Base-by-base conservation (phyloP, 1,284 basidiomycete genomes). In the Ganoderma meredithae region DNA sequence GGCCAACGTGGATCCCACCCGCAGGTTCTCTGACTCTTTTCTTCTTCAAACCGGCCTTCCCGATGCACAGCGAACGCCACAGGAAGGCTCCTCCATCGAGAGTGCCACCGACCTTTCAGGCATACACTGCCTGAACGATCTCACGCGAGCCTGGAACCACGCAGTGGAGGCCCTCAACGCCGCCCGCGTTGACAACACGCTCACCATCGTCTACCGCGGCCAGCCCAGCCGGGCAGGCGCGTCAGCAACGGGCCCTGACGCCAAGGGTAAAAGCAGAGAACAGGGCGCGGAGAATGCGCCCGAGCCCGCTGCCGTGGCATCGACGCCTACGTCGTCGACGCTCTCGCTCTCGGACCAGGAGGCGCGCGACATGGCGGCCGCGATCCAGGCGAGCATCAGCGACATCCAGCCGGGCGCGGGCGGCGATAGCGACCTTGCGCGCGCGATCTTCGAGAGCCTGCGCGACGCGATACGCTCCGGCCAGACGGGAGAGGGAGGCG, bases 381-480 rank as follows among this genome's bases (percentile, higher is more conserved):
- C 94, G 12, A 92, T 96, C 64, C 88, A 91, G 72, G 90, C 91
- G 7, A 92, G 90, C 73, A 76, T 96, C 66, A 77, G 83, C 39
- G 88, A 67, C 44, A 88, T 69, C 36, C 63, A 65, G 43, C 65
- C 52, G 25, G 74, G 59, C 19, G 43, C 41, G 1, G 72, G 68
- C 25, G 69, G 69, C n/a, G 73, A 75, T 60, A 63, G 63, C 1
- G 69, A 69, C 47, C 69, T 76, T 6, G 72, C 71, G 13, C 66
- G 70, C n/a, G 74, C 75, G 33, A 69, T 76, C 10, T 69, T 63
- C 41, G 73, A 69, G 68, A 76, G 73, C 63, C 62, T 76, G 9
- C 56, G 67, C 64, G 71, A 73, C 19, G 62, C 69, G 5, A 17
- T 69, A 3, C 47, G 33, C 12, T 60, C 67, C 0, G 63, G 63